Evolutionary conservation across 208 protist species (phyloP).

Genomic region (Trypanosoma rangeli): DNA sequence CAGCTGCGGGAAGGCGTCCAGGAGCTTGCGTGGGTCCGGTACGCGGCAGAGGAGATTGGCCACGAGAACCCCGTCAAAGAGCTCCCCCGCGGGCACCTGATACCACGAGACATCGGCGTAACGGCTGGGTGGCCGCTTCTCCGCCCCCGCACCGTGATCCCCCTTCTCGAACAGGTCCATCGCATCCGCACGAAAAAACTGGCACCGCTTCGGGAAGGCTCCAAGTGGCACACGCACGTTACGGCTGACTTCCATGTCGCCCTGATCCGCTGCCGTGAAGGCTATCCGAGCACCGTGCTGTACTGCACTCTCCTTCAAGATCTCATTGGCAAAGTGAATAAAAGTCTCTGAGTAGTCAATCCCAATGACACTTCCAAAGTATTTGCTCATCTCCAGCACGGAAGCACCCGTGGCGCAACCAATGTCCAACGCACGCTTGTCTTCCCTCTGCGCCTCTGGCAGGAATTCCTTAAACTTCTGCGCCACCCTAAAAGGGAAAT

Average conservation of each 20-base stretch:
- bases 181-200: constrained; percentile 65
- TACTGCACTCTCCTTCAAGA: constrained; percentile 16
- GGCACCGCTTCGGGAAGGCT: constrained; percentile 41
- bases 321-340: constrained; percentile 63
- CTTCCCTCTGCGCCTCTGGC: not conserved
- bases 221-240: constrained; percentile 27
- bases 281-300: constrained; percentile 19
- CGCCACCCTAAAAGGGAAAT: constrained; percentile 69
- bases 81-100: constrained; percentile 47
- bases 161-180: constrained; percentile 54
- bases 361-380: constrained; percentile 75
- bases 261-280: constrained; percentile 64
- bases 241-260: constrained; percentile 49
- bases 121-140: constrained; percentile 20
- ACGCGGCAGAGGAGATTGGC: constrained; percentile 85
- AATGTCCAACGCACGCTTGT: constrained; percentile 61
- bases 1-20: constrained; percentile 45
- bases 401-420: constrained; percentile 84
- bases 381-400: constrained; percentile 78
- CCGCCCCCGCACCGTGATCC: not conserved
- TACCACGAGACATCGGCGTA: constrained; percentile 52
- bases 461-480: constrained; percentile 54
- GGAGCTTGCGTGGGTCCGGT: constrained; percentile 58
- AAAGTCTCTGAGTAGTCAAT: constrained; percentile 78
- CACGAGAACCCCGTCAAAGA: constrained; percentile 77